A percentile compares a stretch with the other conserved stretches of the same genome.
These are phyloP conservation scores for Nothophaeocryptopus gaeumannii DNA, from an alignment of 2,329 filamentous ascomycete species.

Conservation along the genomic window DNA sequence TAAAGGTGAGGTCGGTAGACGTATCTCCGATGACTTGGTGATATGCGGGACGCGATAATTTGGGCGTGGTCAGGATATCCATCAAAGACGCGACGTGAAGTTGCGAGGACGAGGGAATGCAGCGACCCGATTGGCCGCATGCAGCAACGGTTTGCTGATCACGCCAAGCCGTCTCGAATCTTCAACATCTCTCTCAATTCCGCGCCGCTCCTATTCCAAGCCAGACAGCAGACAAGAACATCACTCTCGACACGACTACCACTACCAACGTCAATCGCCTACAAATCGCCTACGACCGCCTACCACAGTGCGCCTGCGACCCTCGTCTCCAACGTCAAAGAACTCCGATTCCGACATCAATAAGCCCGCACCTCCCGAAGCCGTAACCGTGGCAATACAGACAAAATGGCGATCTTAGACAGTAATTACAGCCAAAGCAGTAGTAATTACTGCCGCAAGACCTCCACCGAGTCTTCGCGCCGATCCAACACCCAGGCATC, in stretches of 20 bases:
- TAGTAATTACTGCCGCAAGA: constrained; percentile 54
- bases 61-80: constrained; percentile 3
- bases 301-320: too few species aligned
- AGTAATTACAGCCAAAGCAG: constrained; percentile 68
- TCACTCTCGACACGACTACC: not conserved
- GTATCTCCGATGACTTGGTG: not conserved
- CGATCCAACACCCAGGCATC: constrained; percentile 79
- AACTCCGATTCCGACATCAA: constrained; percentile 1
- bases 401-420: constrained; percentile 66
- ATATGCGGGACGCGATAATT: constrained; percentile 1
- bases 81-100: not conserved
- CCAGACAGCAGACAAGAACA: not conserved
- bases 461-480: constrained; percentile 59
- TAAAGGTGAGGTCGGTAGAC: too few species aligned
- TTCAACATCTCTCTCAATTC: constrained; percentile 4
- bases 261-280: not conserved
- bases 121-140: constrained; percentile 1
- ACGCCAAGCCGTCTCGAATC: constrained; percentile 2
- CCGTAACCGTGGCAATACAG: constrained; percentile 46
- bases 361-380: constrained; percentile 1
- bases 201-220: not conserved
- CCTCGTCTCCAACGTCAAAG: too few species aligned
- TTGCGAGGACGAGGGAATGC: not conserved
- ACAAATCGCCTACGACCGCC: too few species aligned
- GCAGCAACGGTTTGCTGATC: not conserved